phyloP scores from a whole-genome alignment of 2,329 filamentous ascomycete genomes.

The Hypoxylon sp. region DNA sequence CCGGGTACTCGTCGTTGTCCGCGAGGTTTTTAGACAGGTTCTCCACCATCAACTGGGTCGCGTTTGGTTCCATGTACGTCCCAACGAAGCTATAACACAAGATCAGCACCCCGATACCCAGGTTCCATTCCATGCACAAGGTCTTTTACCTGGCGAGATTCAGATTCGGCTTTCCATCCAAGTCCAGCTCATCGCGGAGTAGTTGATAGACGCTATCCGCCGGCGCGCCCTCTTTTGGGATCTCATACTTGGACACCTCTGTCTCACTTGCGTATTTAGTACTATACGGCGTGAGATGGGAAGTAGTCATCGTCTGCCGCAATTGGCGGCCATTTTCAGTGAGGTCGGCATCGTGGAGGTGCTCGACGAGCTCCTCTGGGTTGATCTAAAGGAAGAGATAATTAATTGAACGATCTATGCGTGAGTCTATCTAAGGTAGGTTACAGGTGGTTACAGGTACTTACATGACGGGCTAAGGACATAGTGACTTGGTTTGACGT shows the following conservation, averaged over 20 bases:
- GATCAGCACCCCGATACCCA: conserved; percentile 18
- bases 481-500: conserved; percentile 15
- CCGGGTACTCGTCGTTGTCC: conserved; percentile 77
- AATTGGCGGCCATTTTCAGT: conserved; percentile 56
- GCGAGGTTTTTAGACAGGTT: conserved; percentile 80
- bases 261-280: conserved; percentile 68
- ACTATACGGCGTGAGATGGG: conserved; percentile 70
- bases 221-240: conserved; percentile 70
- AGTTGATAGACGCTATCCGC: conserved; percentile 76
- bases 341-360: conserved; percentile 63
- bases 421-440: background rate
- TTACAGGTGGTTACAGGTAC: too few relatives aligned
- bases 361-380: conserved; percentile 68
- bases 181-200: conserved; percentile 73
- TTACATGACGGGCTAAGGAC: conserved; percentile 42
- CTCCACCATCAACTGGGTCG: conserved; percentile 74
- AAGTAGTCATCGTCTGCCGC: conserved; percentile 59
- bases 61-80: conserved; percentile 79
- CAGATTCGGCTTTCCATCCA: conserved; percentile 76
- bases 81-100: conserved; percentile 70
- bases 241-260: conserved; percentile 72
- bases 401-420: background rate
- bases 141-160: conserved; percentile 70
- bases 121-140: conserved; percentile 28
- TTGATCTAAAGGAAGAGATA: conserved; percentile 60